These are phyloP conservation scores for Phytopythium delawarense DNA, from an alignment of 352 stramenopile genomes.

Conservation along the genomic window DNA sequence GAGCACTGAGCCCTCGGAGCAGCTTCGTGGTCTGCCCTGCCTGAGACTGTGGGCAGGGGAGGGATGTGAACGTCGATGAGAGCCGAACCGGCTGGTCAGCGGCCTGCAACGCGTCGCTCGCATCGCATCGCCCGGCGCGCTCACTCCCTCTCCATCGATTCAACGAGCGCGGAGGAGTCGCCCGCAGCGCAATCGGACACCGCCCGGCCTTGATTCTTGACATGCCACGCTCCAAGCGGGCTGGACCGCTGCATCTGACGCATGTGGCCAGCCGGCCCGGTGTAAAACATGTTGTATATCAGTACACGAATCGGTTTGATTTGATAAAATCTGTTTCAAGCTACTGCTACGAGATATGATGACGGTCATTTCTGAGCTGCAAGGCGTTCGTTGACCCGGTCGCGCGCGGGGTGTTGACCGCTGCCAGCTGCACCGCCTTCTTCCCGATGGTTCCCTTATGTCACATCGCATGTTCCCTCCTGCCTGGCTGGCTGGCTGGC, in stretches of 20 bases:
- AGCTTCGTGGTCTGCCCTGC: too few relatives aligned
- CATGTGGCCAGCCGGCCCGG: not conserved
- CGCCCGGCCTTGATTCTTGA: not conserved
- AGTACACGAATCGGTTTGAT: not conserved
- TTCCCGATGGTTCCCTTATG: not conserved
- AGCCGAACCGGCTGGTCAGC: not conserved
- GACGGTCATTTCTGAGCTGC: not conserved
- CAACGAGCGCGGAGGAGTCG: not conserved
- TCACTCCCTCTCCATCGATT: constrained; percentile 1
- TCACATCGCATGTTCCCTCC: not conserved
- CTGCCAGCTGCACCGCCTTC: not conserved
- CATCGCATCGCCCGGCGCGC: not conserved
- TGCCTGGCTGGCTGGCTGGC: not conserved
- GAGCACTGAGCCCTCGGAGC: not conserved
- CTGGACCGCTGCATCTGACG: not conserved
- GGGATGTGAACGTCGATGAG: not conserved
- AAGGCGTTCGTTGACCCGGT: not conserved
- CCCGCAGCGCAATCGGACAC: not conserved
- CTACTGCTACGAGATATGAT: not conserved
- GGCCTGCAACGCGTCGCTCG: not conserved
- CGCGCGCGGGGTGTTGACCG: not conserved
- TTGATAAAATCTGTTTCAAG: not conserved
- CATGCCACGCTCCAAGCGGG: not conserved
- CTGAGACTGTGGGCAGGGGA: not conserved
- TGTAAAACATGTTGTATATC: not conserved